Evolutionary conservation across 164 flowering plant species (phyloP), one percentile per base, ranked within the genome.

Genomic region (Vitis labrusca): DNA sequence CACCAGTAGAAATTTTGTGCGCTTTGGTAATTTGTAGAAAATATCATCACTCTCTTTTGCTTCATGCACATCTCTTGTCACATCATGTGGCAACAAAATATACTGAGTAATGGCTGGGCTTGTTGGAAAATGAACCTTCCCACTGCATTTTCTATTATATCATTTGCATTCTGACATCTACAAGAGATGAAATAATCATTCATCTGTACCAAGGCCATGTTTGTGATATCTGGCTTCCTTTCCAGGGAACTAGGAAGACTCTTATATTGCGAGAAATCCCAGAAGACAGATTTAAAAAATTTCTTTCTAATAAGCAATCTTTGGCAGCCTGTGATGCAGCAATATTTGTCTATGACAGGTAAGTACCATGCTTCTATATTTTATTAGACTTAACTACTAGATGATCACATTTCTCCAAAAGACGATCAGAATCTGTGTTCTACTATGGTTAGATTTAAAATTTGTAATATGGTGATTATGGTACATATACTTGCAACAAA

Each of bases 271-370:
- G 61, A 59, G 82, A 81, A 72, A 79, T 81, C 19, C 82, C 82
- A 55, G 85, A 74, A 76, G 82, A 73, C 53, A 74, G 66, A 63
- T 77, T 70, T 58, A 64, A 76, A 53, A 72, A 63, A 48, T 14
- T 81, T 56, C 51, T 79, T 19, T 74, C 77, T 9, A 66, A 57
- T 30, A 81, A 74, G 65, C 76, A 81, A 29, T 76, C 78, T 29
- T 64, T 81, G 65, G 77, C 85, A 29, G 69, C 77, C 49, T 74
- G 74, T 70, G 85, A 81, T 79, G 80, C 77, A 55, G 80, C 80
- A 50, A 73, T 76, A 32, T 79, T 81, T 67, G 76, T 74, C 12
- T 81, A 79, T 70, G 82, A 81, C 80, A 76, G 85, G 85, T 79
- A 70, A 37, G 44, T 37, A 37, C 44, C 7, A 3, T 37, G 44